Conservation (phyloP, 345 rosid genomes). For the Rubroshorea leprosula region DNA sequence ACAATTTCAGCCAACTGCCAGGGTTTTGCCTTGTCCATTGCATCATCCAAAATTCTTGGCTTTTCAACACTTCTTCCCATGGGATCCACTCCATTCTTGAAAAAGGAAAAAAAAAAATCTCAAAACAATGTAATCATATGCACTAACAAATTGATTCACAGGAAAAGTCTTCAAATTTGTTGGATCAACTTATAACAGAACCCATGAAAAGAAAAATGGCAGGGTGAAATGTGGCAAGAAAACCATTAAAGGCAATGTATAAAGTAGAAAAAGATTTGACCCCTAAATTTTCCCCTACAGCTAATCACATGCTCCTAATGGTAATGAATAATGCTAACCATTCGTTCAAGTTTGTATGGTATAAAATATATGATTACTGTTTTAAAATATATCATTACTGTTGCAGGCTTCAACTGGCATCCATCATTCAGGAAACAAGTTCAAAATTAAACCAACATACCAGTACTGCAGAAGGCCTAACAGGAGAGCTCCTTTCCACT, state of each 20-base stretch:
- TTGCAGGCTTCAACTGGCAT: slow-evolving; percentile 1
- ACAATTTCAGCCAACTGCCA: slow-evolving; percentile 78
- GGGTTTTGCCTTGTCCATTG: slow-evolving; percentile 61
- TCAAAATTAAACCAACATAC: slow-evolving; percentile 28
- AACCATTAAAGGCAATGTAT: no score
- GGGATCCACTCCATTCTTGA: slow-evolving; percentile 83
- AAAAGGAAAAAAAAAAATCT: slow-evolving; percentile 7
- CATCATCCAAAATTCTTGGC: slow-evolving; percentile 65
- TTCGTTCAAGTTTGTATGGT: no score
- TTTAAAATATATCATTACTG: not conserved
- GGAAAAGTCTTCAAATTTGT: not conserved
- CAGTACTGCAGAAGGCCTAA: slow-evolving; percentile 53
- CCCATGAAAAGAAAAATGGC: not conserved
- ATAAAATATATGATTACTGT: no score
- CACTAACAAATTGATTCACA: slow-evolving; percentile 4
- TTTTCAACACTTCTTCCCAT: slow-evolving; percentile 72
- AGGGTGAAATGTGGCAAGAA: no score
- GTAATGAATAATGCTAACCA: no score
- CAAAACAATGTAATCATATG: not conserved
- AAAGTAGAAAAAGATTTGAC: no score
- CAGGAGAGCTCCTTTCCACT: slow-evolving; percentile 85
- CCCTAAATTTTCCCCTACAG: no score
- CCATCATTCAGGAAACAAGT: not conserved
- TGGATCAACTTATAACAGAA: not conserved
- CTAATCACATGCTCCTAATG: no score